phyloP scores from a whole-genome alignment of 2,329 filamentous ascomycete species.

The Sordariomycetes sp. region DNA sequence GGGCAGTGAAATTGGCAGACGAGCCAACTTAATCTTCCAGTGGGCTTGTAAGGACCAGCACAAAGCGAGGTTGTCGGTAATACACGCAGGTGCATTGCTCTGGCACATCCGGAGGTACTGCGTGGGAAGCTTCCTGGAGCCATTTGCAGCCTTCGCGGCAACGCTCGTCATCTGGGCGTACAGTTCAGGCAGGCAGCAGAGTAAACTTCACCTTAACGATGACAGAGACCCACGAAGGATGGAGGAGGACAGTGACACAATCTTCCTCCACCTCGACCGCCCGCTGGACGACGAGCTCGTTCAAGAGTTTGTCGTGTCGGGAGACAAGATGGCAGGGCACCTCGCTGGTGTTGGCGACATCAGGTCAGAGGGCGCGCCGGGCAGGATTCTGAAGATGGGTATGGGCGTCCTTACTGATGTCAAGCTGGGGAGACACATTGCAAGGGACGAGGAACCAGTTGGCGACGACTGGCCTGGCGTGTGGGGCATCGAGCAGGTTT shows the following conservation, averaged over 20 bases:
- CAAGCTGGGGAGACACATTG: no score
- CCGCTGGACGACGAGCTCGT: conserved; percentile 47
- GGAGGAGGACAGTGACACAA: conserved; percentile 12
- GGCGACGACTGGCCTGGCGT: no score
- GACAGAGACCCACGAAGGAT: no score
- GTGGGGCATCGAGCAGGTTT: no score
- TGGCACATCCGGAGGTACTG: no score
- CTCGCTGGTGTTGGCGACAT: conserved; percentile 42
- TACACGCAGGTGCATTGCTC: no score
- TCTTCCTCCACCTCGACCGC: conserved; percentile 39
- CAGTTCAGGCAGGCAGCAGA: conserved; percentile 8
- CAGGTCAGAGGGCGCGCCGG: conserved; percentile 10
- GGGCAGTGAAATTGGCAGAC: no score
- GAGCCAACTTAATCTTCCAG: no score
- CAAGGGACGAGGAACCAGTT: no score
- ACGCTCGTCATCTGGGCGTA: conserved; percentile 27
- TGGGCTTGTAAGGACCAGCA: no score
- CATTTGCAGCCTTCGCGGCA: conserved; percentile 21
- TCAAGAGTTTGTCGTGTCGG: conserved; percentile 40
- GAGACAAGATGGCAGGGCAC: conserved; percentile 35
- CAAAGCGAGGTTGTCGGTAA: no score
- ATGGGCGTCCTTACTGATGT: background rate
- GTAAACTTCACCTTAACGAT: background rate
- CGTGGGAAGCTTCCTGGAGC: conserved; percentile 23
- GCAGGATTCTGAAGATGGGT: conserved; percentile 5